Evolutionary conservation across 352 stramenopile species (phyloP), one percentile per base, ranked within the genome.

Genomic region (Globisporangium paddicum): DNA sequence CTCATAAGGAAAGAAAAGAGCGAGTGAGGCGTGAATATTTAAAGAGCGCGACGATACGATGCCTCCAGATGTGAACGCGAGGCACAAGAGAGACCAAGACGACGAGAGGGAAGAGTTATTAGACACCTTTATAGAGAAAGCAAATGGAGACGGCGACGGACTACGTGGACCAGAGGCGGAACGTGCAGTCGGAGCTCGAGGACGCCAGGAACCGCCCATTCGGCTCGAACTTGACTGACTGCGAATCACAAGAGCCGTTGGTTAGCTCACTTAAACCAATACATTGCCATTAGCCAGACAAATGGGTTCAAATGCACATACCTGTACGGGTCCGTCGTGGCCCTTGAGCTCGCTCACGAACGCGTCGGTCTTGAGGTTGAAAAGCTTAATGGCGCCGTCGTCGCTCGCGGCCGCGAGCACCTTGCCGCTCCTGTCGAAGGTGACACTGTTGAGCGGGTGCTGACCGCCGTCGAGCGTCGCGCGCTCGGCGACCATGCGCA

Each of bases 281-380:
- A 58, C 58, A 61, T 54, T 38, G 13, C 38, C 48, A 52, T 37
- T 40, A 47, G 44, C 14, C 14, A 41, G 62, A 56, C 63, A 56
- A n/a, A 66, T 63, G 53, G 66, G 71, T 59, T 65, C 64, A 60
- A 62, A 41, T 49, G 7, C 13, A 60, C 72, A 44, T 67, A 93
- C 87, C 83, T 98, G 95, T n/a, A 98, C 90, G 34, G 90, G 86
- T 51, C 90, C 93, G 19, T 98, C 89, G 74, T 98, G 95, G 48
- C 81, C 89, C 47, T 91, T 89, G 54, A 97, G 71, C 67, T 98
- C 76, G 6, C 70, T 67, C 25, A 91, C 66, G 18, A 91, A 58
- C 55, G 73, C 56, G 28, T 92, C 75, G 11, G 64, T 86, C 68
- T 85, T 82, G 49, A 96, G 75, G 66, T 86, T 89, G 60, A 97